Evolutionary conservation across 1,284 basidiomycete genomes (phyloP).

Genomic region (Rhizopogon hawkerae): DNA sequence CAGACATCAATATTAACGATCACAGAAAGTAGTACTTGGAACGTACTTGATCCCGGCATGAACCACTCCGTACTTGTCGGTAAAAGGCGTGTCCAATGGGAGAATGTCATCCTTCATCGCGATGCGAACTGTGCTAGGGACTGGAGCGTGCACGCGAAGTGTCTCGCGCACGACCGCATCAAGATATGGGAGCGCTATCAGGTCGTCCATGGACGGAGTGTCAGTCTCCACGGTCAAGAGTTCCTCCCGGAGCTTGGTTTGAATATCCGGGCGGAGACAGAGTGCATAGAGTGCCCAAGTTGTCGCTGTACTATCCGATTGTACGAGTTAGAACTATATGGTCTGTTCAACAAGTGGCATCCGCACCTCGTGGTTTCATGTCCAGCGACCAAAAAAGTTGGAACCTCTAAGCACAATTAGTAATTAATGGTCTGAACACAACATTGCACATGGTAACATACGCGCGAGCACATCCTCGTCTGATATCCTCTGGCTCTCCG

Average conservation of each 20-base stretch:
- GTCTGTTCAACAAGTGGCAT: background rate
- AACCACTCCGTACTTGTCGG: constrained; percentile 32
- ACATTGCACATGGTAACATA: constrained; percentile 29
- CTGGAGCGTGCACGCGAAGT: constrained; percentile 58
- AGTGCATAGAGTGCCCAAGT: constrained; percentile 63
- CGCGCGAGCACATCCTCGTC: constrained; percentile 73
- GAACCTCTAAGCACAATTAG: constrained; percentile 26
- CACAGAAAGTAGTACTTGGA: background rate
- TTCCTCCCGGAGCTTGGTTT: constrained; percentile 65
- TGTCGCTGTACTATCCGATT: constrained; percentile 34
- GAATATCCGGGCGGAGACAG: constrained; percentile 43
- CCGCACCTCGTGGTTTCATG: constrained; percentile 68
- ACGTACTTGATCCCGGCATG: constrained; percentile 23
- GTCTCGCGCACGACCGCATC: constrained; percentile 63
- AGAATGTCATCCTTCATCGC: constrained; percentile 48
- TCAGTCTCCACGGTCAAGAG: constrained; percentile 41
- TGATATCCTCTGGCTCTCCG: constrained; percentile 50
- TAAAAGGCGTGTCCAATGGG: constrained; percentile 41
- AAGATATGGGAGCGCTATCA: constrained; percentile 51
- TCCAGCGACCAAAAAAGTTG: constrained; percentile 45
- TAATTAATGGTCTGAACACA: background rate
- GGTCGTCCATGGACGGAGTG: constrained; percentile 52
- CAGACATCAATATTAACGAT: background rate
- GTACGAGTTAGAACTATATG: background rate
- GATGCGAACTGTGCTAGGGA: constrained; percentile 44